Conservation (phyloP, 148 eudicot genomes). For the Heliosperma pusillum region DNA sequence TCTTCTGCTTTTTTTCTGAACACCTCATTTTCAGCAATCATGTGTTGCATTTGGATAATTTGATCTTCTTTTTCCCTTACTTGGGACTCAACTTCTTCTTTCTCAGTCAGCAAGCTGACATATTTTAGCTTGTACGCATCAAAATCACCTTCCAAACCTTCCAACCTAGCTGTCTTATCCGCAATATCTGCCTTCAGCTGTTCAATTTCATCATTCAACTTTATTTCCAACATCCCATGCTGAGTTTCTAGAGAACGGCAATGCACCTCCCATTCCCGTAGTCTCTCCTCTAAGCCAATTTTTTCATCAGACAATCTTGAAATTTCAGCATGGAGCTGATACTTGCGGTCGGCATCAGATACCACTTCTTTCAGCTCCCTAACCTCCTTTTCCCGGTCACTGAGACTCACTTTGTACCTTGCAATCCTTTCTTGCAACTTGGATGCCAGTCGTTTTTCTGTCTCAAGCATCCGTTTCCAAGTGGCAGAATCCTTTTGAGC, state of each 20-base stretch:
- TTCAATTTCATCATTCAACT: slow-evolving; percentile 52
- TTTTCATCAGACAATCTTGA: slow-evolving; percentile 52
- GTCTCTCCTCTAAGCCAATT: slow-evolving; percentile 49
- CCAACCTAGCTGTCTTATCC: slow-evolving; percentile 35
- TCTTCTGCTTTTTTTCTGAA: slow-evolving; percentile 30
- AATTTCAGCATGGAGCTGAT: slow-evolving; percentile 58
- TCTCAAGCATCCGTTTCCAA: slow-evolving; percentile 60
- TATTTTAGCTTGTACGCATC: slow-evolving; percentile 38
- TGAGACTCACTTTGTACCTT: slow-evolving; percentile 74
- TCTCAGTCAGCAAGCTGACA: slow-evolving; percentile 37
- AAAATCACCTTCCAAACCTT: slow-evolving; percentile 33
- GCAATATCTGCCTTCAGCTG: slow-evolving; percentile 37
- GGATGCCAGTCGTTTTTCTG: slow-evolving; percentile 54
- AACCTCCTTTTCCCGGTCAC: slow-evolving; percentile 81
- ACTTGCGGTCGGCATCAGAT: slow-evolving; percentile 58
- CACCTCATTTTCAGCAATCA: slow-evolving; percentile 25
- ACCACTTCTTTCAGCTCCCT: slow-evolving; percentile 65
- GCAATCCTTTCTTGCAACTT: slow-evolving; percentile 64
- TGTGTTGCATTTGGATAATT: slow-evolving; percentile 31
- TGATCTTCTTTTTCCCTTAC: slow-evolving; percentile 39
- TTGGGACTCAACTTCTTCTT: slow-evolving; percentile 33
- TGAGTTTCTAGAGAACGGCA: slow-evolving; percentile 53
- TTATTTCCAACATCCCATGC: slow-evolving; percentile 37
- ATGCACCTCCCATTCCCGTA: slow-evolving; percentile 66
- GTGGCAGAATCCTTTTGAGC: slow-evolving; percentile 54